Conservation (phyloP, 371 early-diverging fungal species). For the Phascolomyces articulosus region DNA sequence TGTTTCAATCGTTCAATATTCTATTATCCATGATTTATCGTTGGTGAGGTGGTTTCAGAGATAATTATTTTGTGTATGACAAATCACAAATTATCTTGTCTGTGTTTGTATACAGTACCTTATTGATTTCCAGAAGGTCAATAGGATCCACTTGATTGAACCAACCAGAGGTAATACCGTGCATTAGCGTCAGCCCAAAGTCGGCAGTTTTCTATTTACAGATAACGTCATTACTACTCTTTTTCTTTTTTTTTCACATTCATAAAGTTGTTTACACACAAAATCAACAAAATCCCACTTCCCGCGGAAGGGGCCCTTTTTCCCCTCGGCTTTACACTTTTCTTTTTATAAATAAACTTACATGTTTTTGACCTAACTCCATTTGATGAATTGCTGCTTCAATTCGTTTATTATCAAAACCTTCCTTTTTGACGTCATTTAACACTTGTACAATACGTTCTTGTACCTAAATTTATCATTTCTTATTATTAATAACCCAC, state of each 20-base stretch:
- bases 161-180: slow-evolving; percentile 80
- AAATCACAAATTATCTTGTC: slow-evolving; percentile 1
- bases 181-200: slow-evolving; percentile 88
- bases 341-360: slow-evolving; percentile 27
- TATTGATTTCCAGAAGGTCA: slow-evolving; percentile 81
- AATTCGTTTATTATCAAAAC: slow-evolving; percentile 79
- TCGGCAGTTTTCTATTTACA: slow-evolving; percentile 76
- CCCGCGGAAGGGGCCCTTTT: too few relatives aligned
- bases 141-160: slow-evolving; percentile 89
- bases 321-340: too few relatives aligned
- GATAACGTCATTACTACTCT: slow-evolving; percentile 1
- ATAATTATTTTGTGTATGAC: not conserved
- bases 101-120: slow-evolving; percentile 34
- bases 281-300: not conserved
- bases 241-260: too few relatives aligned
- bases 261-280: not conserved
- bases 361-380: slow-evolving; percentile 89
- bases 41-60: too few relatives aligned
- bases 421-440: slow-evolving; percentile 65
- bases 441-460: slow-evolving; percentile 72
- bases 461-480: slow-evolving; percentile 53
- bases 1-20: slow-evolving; percentile 74
- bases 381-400: slow-evolving; percentile 91
- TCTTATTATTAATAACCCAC: not conserved
- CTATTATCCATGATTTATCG: slow-evolving; percentile 26